Percentiles rank a stretch among this genome's conserved stretches.
Conservation (phyloP, 2,329 filamentous ascomycete genomes). For the Lasiodiplodia citricola region DNA sequence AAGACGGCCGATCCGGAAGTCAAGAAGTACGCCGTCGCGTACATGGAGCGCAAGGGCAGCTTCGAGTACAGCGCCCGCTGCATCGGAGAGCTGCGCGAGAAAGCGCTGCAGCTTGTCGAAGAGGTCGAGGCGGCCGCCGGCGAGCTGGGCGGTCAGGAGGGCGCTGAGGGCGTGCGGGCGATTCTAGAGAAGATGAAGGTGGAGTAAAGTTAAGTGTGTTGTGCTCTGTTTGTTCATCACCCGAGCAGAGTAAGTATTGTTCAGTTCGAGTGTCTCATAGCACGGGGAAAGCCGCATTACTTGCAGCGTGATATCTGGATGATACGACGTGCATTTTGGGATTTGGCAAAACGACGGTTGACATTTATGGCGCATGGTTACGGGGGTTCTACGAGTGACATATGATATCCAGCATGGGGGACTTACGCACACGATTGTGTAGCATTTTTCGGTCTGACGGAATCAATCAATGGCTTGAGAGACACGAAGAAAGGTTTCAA, state of each 20-base stretch:
- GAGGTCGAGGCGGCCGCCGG: constrained; percentile 44
- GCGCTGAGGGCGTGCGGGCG: constrained; percentile 45
- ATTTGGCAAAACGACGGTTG: not conserved
- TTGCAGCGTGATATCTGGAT: not conserved
- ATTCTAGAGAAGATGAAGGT: constrained; percentile 48
- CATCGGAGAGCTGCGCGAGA: constrained; percentile 50
- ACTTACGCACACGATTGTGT: not conserved
- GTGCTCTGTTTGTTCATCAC: not conserved
- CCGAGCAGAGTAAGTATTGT: too few relatives aligned
- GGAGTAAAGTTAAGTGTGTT: constrained; percentile 1
- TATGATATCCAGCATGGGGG: constrained; percentile 9
- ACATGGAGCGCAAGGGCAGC: constrained; percentile 89
- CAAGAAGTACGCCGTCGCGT: constrained; percentile 86
- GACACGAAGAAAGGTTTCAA: not conserved
- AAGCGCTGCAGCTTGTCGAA: constrained; percentile 50
- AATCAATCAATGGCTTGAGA: not conserved
- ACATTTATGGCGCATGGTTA: not conserved
- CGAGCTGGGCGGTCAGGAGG: constrained; percentile 36
- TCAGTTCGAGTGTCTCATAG: not conserved
- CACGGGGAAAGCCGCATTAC: not conserved
- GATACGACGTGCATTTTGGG: not conserved
- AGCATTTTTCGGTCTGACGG: not conserved
- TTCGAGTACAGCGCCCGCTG: constrained; percentile 82
- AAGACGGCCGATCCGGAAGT: constrained; percentile 85
- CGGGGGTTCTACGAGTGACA: not conserved